phyloP scores from a whole-genome alignment of 148 eudicot species.

The Rhododendron kiyosumense region DNA sequence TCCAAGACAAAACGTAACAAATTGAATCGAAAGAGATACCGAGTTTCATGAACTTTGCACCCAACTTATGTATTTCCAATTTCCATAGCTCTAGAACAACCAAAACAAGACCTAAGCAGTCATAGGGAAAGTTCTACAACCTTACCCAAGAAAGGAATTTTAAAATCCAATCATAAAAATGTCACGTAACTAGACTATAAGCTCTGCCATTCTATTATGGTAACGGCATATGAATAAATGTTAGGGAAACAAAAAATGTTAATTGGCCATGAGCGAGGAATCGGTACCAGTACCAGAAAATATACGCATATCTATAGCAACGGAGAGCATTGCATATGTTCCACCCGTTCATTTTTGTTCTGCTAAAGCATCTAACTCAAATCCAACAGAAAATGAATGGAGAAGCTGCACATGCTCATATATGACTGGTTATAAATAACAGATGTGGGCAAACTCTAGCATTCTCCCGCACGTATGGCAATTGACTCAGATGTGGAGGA shows the following conservation, averaged over 20 bases:
- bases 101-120: not conserved
- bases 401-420: not conserved
- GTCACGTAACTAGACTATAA: not conserved
- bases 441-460: not conserved
- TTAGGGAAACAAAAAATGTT: not conserved
- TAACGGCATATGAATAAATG: not conserved
- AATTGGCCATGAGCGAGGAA: not conserved
- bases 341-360: not conserved
- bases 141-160: not conserved
- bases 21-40: not conserved
- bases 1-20: not conserved
- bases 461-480: not conserved
- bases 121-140: not conserved
- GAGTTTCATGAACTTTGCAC: not conserved
- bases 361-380: not conserved
- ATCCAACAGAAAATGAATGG: not conserved
- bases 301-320: not conserved
- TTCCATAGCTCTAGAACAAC: not conserved
- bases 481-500: not conserved
- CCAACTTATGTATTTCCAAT: not conserved
- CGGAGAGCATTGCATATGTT: too few relatives aligned
- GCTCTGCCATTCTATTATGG: not conserved
- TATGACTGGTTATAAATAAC: not conserved
- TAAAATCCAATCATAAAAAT: too few relatives aligned
- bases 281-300: not conserved